These are phyloP conservation scores for Umbelopsis sp. DNA, from an alignment of 192 early-diverging fungal genomes.

Conservation along the genomic window DNA sequence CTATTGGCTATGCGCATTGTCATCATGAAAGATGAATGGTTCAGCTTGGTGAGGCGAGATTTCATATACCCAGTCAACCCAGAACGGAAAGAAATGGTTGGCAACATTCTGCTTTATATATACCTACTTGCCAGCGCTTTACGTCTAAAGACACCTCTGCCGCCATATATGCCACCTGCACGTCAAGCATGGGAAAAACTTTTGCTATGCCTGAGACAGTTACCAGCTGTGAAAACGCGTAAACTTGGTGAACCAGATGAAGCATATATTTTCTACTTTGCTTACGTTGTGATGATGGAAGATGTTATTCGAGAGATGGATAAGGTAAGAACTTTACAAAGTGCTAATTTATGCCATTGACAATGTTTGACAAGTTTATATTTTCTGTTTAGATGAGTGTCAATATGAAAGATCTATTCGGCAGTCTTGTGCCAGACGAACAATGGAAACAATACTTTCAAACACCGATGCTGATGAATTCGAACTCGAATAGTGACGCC, in stretches of 20 bases:
- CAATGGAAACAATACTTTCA: slow-evolving; percentile 38
- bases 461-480: neutral
- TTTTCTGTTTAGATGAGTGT: slow-evolving; percentile 28
- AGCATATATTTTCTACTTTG: slow-evolving; percentile 79
- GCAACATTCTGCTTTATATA: slow-evolving; percentile 74
- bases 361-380: neutral
- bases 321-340: slow-evolving; percentile 31
- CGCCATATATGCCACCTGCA: slow-evolving; percentile 76
- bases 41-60: slow-evolving; percentile 52
- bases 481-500: neutral
- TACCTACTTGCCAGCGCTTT: slow-evolving; percentile 83
- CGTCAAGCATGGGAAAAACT: slow-evolving; percentile 61
- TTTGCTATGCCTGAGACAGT: slow-evolving; percentile 60
- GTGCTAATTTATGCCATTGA: neutral
- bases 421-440: slow-evolving; percentile 34
- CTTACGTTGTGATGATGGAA: slow-evolving; percentile 76
- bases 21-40: slow-evolving; percentile 61
- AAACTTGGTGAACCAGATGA: slow-evolving; percentile 55
- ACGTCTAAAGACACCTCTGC: slow-evolving; percentile 81
- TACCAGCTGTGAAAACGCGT: slow-evolving; percentile 53
- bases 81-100: slow-evolving; percentile 72
- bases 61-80: slow-evolving; percentile 63
- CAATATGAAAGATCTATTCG: slow-evolving; percentile 41
- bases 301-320: slow-evolving; percentile 82
- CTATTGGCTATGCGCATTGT: slow-evolving; percentile 77